A percentile compares a stretch with the other conserved stretches of the same genome.
Conservation (phyloP, 2,329 filamentous ascomycete genomes). For the Aureobasidium mangrovei region DNA sequence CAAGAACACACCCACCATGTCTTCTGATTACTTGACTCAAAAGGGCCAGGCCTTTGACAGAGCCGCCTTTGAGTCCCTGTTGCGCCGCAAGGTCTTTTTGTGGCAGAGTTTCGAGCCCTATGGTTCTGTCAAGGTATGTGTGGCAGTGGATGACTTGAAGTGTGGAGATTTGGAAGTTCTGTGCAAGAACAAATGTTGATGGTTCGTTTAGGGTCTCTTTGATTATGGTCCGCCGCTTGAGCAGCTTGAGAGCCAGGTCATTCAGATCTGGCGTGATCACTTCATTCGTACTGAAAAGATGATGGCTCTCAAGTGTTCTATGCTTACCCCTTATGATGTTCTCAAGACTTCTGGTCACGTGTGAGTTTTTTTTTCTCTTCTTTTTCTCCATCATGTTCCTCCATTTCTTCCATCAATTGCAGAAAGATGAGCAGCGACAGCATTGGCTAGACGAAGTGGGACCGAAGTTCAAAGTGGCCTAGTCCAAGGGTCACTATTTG, state of each 20-base stretch:
- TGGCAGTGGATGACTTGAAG: too few relatives aligned
- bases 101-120: slow-evolving; percentile 96
- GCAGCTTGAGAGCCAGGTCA: slow-evolving; percentile 75
- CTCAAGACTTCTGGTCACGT: slow-evolving; percentile 92
- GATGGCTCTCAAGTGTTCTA: slow-evolving; percentile 90
- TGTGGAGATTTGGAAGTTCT: neutral
- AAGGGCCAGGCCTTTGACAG: slow-evolving; percentile 88
- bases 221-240: slow-evolving; percentile 89
- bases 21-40: slow-evolving; percentile 61
- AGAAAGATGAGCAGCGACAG: neutral
- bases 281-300: slow-evolving; percentile 91
- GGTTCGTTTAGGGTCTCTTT: slow-evolving; percentile 49
- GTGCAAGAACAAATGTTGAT: neutral
- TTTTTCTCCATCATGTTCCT: neutral
- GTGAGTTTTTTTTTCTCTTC: slow-evolving; percentile 40
- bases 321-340: slow-evolving; percentile 85
- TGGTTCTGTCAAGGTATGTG: slow-evolving; percentile 25
- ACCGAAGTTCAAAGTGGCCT: too few relatives aligned
- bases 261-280: slow-evolving; percentile 87
- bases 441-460: too few relatives aligned
- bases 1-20: slow-evolving; percentile 40
- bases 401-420: neutral
- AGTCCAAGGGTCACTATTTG: too few relatives aligned
- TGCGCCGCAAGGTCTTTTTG: slow-evolving; percentile 85
- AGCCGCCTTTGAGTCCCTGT: slow-evolving; percentile 68